Evolutionary conservation across 1,284 basidiomycete genomes (phyloP).

Genomic region (Neolentinus lepideus): DNA sequence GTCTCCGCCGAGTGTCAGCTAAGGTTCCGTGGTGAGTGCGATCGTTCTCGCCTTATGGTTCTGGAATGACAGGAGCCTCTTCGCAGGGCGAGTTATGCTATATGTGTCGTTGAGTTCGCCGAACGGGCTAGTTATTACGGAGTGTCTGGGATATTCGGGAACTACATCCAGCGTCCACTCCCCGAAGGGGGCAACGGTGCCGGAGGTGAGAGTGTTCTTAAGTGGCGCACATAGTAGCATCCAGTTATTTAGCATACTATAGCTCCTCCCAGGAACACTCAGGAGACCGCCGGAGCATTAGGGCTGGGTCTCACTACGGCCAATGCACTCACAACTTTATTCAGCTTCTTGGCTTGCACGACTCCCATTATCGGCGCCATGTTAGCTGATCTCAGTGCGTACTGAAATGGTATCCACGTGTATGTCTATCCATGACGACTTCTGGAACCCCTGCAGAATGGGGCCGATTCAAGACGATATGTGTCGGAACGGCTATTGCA

Average conservation of each 20-base stretch:
- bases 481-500: conserved; percentile 22
- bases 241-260: neutral
- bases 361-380: conserved; percentile 25
- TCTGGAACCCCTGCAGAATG: too few relatives aligned
- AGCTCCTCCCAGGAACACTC: conserved; percentile 27
- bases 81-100: neutral
- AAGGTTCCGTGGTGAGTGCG: neutral
- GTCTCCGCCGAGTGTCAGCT: neutral
- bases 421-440: too few relatives aligned
- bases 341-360: conserved; percentile 20
- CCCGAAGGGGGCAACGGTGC: conserved; percentile 29
- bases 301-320: conserved; percentile 20
- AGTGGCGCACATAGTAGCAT: neutral
- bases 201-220: conserved; percentile 14
- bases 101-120: neutral
- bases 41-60: neutral
- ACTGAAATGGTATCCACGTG: too few relatives aligned
- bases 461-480: conserved; percentile 38
- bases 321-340: conserved; percentile 16
- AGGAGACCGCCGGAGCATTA: conserved; percentile 27
- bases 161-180: conserved; percentile 23
- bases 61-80: neutral
- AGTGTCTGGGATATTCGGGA: conserved; percentile 14
- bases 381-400: conserved; percentile 23
- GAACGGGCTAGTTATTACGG: neutral